Base-by-base conservation (phyloP, 2,329 filamentous ascomycete species). In the Pseudophaeomoniella oleicola region DNA sequence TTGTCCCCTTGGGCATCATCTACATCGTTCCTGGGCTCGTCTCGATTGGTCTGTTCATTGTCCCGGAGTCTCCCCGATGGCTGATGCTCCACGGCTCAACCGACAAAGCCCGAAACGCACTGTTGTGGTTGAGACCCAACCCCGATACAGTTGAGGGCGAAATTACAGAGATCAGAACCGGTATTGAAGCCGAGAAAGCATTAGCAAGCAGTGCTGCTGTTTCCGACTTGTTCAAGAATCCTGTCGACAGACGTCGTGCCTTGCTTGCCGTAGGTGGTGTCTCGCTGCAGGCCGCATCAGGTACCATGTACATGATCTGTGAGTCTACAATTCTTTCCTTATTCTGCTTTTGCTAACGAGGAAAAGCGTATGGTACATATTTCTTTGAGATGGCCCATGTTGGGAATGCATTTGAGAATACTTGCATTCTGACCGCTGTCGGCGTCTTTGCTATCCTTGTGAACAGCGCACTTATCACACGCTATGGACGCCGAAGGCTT, bases 301-400 rank as follows among this genome's bases (percentile, higher is more conserved):
- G 69, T 6, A 63, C 66, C 13, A 72, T 71, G 66, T 72, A 67
- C 37, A 62, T 73, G 44, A 71, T 74, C 29, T 67, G 67, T 62
- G 46, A 42, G 22, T 6, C 22, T 27, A 18, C 13, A 37, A 15
- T 16, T 32, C 17, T 10, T 31, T 46, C 49, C 18, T n/a, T n/a
- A n/a, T n/a, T n/a, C n/a, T n/a, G n/a, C n/a, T n/a, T n/a, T n/a
- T n/a, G n/a, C n/a, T n/a, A n/a, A n/a, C n/a, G n/a, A n/a, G n/a
- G n/a, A n/a, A n/a, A n/a, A 70, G 68, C 65, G 1, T 71, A 69
- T 44, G 61, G 62, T 16, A 73, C 70, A 2, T 75, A 75, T 50
- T 75, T 75, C 58, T 71, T 75, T 48, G 62, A 67, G 45, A 73
- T 74, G 65, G 69, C 71, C 22, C 59, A 65, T 32, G 66, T 75